Conservation (phyloP, 75 land plant genomes). For the Selaginella moellendorffii region DNA sequence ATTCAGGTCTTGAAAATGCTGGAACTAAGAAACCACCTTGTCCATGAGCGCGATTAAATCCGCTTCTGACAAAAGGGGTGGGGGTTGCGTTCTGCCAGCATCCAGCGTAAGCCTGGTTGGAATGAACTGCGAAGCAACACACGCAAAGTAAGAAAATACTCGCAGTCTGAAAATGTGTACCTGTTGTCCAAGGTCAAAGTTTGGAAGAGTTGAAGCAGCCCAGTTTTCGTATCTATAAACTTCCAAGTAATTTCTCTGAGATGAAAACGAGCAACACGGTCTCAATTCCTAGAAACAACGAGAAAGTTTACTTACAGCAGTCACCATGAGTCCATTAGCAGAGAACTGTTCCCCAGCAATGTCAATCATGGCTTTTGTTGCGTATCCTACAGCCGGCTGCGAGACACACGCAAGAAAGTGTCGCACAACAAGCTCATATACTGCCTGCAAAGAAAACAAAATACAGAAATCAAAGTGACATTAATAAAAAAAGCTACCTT, state of each 20-base stretch:
- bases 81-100: slow-evolving; percentile 77
- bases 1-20: neutral
- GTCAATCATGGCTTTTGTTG: slow-evolving; percentile 76
- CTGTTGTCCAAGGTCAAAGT: slow-evolving; percentile 64
- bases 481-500: slow-evolving; percentile 24
- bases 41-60: slow-evolving; percentile 91
- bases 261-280: slow-evolving; percentile 7
- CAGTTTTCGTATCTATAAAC: slow-evolving; percentile 81
- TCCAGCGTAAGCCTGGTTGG: slow-evolving; percentile 79
- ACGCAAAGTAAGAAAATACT: neutral
- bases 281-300: too few species aligned
- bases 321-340: slow-evolving; percentile 66
- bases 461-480: neutral
- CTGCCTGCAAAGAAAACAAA: slow-evolving; percentile 30
- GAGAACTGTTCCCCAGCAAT: slow-evolving; percentile 91
- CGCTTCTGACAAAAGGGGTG: slow-evolving; percentile 86
- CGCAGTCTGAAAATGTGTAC: slow-evolving; percentile 16
- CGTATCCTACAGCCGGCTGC: slow-evolving; percentile 90
- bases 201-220: slow-evolving; percentile 78
- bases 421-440: slow-evolving; percentile 94
- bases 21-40: slow-evolving; percentile 34
- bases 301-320: slow-evolving; percentile 50
- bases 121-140: slow-evolving; percentile 37
- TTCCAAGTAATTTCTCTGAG: slow-evolving; percentile 85
- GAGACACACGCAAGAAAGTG: slow-evolving; percentile 97